These are phyloP conservation scores for Penicillium sp. DNA, from an alignment of 2,329 filamentous ascomycete species.

Conservation along the genomic window DNA sequence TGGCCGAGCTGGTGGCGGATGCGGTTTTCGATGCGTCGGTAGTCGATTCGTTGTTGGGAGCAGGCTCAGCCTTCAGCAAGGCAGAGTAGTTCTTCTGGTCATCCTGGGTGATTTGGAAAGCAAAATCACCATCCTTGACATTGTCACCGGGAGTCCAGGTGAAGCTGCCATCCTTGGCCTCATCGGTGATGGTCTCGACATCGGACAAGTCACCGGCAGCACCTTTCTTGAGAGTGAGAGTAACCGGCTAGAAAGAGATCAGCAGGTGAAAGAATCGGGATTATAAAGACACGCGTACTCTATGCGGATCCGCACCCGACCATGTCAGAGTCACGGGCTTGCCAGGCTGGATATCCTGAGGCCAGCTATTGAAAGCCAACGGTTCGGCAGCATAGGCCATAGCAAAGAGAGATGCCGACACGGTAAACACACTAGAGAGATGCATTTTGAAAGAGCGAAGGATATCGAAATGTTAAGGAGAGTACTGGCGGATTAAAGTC, in stretches of 20 bases:
- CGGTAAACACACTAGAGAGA: constrained; percentile 46
- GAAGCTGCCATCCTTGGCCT: constrained; percentile 45
- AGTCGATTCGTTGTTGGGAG: constrained; percentile 24
- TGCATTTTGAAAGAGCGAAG: constrained; percentile 40
- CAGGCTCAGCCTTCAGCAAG: constrained; percentile 42
- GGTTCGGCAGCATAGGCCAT: constrained; percentile 44
- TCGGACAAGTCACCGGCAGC: constrained; percentile 46
- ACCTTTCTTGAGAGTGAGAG: constrained; percentile 53
- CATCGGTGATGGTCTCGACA: constrained; percentile 44
- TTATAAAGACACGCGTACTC: constrained; percentile 18
- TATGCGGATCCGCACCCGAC: constrained; percentile 37
- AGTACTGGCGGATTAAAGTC: constrained; percentile 6
- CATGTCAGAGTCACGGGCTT: constrained; percentile 47
- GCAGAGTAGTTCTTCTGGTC: constrained; percentile 52
- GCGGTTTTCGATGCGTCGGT: constrained; percentile 7
- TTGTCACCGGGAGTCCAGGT: constrained; percentile 47
- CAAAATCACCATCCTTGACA: constrained; percentile 48
- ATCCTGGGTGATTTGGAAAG: constrained; percentile 54
- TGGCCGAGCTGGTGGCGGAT: constrained; percentile 3
- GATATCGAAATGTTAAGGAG: constrained; percentile 12
- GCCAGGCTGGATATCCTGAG: constrained; percentile 46
- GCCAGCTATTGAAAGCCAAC: constrained; percentile 50
- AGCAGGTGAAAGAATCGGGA: too few relatives aligned
- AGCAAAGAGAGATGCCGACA: constrained; percentile 39
- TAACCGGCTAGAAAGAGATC: constrained; percentile 41